phyloP scores from a whole-genome alignment of 1,284 basidiomycete genomes.

The Ceratobasidium papillatum region DNA sequence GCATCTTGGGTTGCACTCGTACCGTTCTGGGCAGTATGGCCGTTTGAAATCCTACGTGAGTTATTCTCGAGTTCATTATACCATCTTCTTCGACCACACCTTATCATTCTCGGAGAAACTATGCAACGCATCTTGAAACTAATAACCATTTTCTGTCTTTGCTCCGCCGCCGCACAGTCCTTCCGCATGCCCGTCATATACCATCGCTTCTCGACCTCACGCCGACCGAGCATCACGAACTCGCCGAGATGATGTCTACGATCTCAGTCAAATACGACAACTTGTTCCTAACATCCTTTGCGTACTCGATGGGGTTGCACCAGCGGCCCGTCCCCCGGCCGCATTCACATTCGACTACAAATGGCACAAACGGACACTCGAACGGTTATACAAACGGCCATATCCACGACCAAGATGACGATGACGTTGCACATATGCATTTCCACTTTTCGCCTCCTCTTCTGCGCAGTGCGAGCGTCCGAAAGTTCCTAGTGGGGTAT shows the following conservation, averaged over 20 bases:
- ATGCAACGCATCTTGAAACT: conserved; percentile 14
- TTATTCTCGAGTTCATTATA: conserved; percentile 41
- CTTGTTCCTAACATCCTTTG: conserved; percentile 85
- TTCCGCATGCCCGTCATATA: conserved; percentile 82
- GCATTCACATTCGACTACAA: not conserved
- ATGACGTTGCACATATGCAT: conserved; percentile 78
- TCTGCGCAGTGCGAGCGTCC: conserved; percentile 80
- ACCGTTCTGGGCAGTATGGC: conserved; percentile 98
- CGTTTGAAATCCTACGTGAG: conserved; percentile 85
- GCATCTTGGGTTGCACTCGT: conserved; percentile 87
- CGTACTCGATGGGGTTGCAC: conserved; percentile 97
- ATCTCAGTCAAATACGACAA: conserved; percentile 86
- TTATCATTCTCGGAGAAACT: conserved; percentile 31
- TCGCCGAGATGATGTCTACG: conserved; percentile 71
- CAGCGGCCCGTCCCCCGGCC: conserved; percentile 73
- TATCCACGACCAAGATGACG: conserved; percentile 52
- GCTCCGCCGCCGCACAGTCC: conserved; percentile 58
- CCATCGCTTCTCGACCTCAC: conserved; percentile 72
- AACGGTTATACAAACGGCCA: conserved; percentile 18
- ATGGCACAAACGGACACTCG: conserved; percentile 23
- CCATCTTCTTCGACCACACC: conserved; percentile 13
- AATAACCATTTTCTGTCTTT: not conserved
- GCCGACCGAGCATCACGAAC: conserved; percentile 64
- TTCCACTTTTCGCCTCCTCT: conserved; percentile 91
- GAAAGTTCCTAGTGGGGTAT: conserved; percentile 92